phyloP scores from a whole-genome alignment of 2,329 filamentous ascomycete species.

The Botrytis medusae region DNA sequence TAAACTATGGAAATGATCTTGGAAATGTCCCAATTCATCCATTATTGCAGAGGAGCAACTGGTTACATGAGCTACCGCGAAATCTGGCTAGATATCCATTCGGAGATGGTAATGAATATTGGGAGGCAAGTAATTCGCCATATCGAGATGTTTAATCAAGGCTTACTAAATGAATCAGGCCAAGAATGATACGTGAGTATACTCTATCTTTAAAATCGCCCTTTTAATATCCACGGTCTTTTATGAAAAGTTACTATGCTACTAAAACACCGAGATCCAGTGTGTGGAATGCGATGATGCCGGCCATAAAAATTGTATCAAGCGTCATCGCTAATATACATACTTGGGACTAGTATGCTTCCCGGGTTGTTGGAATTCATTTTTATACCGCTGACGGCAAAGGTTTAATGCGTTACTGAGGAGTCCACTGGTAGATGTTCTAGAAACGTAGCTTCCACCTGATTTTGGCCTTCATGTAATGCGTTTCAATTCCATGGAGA shows the following conservation, averaged over 20 bases:
- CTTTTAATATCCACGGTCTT: neutral
- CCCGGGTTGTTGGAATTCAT: neutral
- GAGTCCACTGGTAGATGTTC: neutral
- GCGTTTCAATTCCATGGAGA: neutral
- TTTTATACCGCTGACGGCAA: neutral
- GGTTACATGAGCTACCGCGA: neutral
- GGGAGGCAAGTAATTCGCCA: slow-evolving; percentile 7
- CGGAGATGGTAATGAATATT: slow-evolving; percentile 12
- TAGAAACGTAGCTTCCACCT: neutral
- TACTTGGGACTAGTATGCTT: slow-evolving; percentile 7
- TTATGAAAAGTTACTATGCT: neutral
- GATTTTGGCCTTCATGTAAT: neutral
- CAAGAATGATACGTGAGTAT: slow-evolving; percentile 10
- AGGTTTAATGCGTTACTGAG: neutral
- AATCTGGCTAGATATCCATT: neutral
- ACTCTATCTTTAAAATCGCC: neutral
- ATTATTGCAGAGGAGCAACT: neutral
- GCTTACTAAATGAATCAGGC: neutral
- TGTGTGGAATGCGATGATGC: slow-evolving; percentile 3
- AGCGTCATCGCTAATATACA: neutral
- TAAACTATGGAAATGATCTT: neutral
- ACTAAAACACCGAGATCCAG: neutral
- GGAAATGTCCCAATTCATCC: neutral
- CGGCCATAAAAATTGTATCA: neutral
- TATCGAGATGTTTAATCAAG: neutral